Evolutionary conservation across 1,284 basidiomycete species (phyloP).

Genomic region (Ceratobasidium sp.): DNA sequence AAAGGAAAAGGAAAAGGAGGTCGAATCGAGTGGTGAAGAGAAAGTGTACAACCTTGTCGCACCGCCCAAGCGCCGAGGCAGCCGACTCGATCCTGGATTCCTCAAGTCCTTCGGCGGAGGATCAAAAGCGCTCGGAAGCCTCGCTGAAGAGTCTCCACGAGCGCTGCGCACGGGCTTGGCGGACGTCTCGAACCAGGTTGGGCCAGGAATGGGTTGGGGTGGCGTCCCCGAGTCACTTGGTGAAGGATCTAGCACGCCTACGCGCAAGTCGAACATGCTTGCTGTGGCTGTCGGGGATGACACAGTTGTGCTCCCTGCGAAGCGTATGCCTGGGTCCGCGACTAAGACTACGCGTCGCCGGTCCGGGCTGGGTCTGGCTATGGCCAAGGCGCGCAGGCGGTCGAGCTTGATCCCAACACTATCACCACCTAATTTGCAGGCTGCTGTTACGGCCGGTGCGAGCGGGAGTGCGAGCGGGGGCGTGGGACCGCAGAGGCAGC

Average conservation of each 20-base stretch:
- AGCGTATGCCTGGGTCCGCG: constrained; percentile 55
- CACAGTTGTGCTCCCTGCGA: constrained; percentile 51
- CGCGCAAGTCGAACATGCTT: constrained; percentile 59
- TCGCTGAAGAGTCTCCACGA: constrained; percentile 59
- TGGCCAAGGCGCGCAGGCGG: constrained; percentile 69
- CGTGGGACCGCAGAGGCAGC: constrained; percentile 35
- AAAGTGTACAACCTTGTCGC: constrained; percentile 64
- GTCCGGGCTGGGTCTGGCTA: constrained; percentile 73
- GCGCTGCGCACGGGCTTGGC: constrained; percentile 44
- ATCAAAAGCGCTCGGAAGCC: constrained; percentile 62
- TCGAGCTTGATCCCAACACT: constrained; percentile 74
- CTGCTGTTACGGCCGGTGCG: constrained; percentile 1
- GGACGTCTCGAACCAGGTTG: constrained; percentile 43
- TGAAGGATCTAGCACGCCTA: constrained; percentile 51
- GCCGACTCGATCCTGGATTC: constrained; percentile 73
- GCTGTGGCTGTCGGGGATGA: constrained; percentile 60
- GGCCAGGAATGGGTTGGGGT: constrained; percentile 61
- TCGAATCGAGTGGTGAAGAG: constrained; percentile 56
- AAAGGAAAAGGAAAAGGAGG: constrained; percentile 26
- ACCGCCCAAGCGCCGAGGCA: constrained; percentile 56
- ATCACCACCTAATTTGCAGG: background rate
- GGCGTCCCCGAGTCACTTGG: constrained; percentile 65
- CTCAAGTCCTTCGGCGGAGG: constrained; percentile 62
- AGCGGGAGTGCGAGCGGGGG: constrained; percentile 14
- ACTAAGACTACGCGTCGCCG: constrained; percentile 68